phyloP scores from a whole-genome alignment of 805 yeast species.

The Candida taoyuanica region DNA sequence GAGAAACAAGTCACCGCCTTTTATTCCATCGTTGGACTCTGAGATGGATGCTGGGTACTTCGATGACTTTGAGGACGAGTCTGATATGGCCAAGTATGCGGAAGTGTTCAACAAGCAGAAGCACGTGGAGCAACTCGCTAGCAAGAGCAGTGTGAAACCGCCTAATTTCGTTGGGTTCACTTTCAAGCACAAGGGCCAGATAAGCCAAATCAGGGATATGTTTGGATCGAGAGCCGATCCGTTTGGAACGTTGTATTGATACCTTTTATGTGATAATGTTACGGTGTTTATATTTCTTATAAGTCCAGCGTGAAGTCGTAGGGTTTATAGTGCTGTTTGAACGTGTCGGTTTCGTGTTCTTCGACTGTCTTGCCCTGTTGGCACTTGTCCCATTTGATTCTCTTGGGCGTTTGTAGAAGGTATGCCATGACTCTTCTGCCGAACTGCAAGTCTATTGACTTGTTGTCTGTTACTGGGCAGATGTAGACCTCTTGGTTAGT shows the following conservation, averaged over 20 bases:
- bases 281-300: too few species aligned
- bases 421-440: slow-evolving; percentile 77
- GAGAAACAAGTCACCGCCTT: slow-evolving; percentile 79
- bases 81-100: slow-evolving; percentile 95
- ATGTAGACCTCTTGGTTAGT: slow-evolving; percentile 29
- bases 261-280: background rate
- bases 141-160: slow-evolving; percentile 50
- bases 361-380: slow-evolving; percentile 61
- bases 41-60: slow-evolving; percentile 99
- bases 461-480: slow-evolving; percentile 27
- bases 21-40: slow-evolving; percentile 92
- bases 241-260: slow-evolving; percentile 26
- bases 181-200: slow-evolving; percentile 66
- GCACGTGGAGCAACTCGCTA: slow-evolving; percentile 77
- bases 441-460: slow-evolving; percentile 68
- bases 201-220: slow-evolving; percentile 24
- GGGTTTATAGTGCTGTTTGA: slow-evolving; percentile 49
- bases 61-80: slow-evolving; percentile 95
- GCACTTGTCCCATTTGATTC: slow-evolving; percentile 77
- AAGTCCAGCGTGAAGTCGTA: slow-evolving; percentile 45
- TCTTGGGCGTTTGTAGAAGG: slow-evolving; percentile 52
- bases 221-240: slow-evolving; percentile 26
- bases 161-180: slow-evolving; percentile 93
- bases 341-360: slow-evolving; percentile 52
- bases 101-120: slow-evolving; percentile 93